phyloP scores from a whole-genome alignment of 805 yeast genomes.

The Diddensiella caesifluorescens region DNA sequence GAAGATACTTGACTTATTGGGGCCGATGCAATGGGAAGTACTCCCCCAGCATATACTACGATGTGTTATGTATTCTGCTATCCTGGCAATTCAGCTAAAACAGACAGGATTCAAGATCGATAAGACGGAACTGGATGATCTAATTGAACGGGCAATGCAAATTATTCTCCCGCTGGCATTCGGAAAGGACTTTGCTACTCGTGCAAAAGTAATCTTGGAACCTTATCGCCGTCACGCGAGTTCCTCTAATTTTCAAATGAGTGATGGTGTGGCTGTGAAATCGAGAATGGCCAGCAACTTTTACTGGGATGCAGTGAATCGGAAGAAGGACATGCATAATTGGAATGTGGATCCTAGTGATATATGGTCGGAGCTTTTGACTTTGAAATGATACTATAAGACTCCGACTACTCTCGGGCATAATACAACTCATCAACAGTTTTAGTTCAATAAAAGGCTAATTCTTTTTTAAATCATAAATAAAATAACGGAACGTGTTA shows the following conservation, averaged over 20 bases:
- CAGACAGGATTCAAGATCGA: neutral
- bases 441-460: too few relatives aligned
- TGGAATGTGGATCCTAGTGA: neutral
- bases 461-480: too few relatives aligned
- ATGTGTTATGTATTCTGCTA: neutral
- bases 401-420: too few relatives aligned
- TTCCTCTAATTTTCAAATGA: neutral
- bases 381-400: neutral
- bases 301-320: neutral
- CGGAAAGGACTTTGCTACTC: conserved; percentile 4
- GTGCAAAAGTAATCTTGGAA: neutral
- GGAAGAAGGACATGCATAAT: neutral
- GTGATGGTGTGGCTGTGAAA: conserved; percentile 2
- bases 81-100: conserved; percentile 1
- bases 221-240: neutral
- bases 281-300: neutral
- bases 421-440: too few relatives aligned
- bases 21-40: neutral
- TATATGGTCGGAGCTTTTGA: neutral
- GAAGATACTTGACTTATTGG: neutral
- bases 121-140: conserved; percentile 1
- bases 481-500: too few relatives aligned
- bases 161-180: conserved; percentile 2
- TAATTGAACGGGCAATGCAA: conserved; percentile 1
- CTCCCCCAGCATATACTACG: conserved; percentile 3